Base-by-base conservation (phyloP, 202 grass and related monocot genomes). In the Setaria viridis region DNA sequence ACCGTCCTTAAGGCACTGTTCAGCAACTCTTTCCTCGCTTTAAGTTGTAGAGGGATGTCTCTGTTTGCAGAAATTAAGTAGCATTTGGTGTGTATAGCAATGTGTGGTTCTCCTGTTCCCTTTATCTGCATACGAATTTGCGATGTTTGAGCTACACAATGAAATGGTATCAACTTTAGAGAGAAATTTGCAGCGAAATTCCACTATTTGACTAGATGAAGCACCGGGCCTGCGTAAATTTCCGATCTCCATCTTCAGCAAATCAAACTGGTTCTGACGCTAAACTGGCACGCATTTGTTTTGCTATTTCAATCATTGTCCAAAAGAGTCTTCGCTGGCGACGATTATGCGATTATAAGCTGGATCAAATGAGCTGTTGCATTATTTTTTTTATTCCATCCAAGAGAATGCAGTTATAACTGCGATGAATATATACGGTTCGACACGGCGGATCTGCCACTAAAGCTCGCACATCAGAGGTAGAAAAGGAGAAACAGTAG, bases 1-100 rank as follows among this genome's bases (percentile, higher is more conserved):
- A 56, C 75, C 37, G 25, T 74, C 19, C 49, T 47, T 62, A 62
- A 4, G 46, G 20, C 12, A 15, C 67, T 62, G 51, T 70, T 80
- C 51, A 76, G 70, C 20, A 47, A 75, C 67, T 76, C 2, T 35
- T 35, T 77, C 32, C 15, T 33, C 72, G 11, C 35, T 4, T 29
- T 16, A 34, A 41, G 30, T 50, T 85, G 42, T 30, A 25, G 20
- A 68, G 33, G 20, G 68, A 46, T 39, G 56, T 68, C 21, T 56
- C 11, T 32, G n/a, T 83, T 34, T 47, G 33, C 43, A 4, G 33
- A 83, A 83, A 79, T 83, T 42, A 83, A 75, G 43, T 67, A 33
- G 43, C 37, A 42, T 50, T 69, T 81, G 4, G 21, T 29, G 35
- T 16, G 45, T 71, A 70, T 60, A 4, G 8, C 21, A 41, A 46